These are phyloP conservation scores for Malassezia sympodialis DNA, from an alignment of 1,284 basidiomycete species.

Conservation along the genomic window DNA sequence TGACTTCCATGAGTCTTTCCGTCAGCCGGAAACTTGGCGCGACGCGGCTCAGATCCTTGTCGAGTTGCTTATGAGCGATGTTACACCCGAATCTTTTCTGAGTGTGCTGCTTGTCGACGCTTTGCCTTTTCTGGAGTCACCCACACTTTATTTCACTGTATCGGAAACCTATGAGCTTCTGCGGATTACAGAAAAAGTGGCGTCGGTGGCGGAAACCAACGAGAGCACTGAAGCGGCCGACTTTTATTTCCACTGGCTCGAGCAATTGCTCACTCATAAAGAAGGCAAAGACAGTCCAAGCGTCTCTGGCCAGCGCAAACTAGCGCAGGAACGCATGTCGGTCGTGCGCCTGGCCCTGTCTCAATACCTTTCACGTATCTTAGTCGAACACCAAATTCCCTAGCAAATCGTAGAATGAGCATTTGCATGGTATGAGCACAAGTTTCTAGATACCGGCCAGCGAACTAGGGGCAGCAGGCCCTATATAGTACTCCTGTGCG, in stretches of 20 bases:
- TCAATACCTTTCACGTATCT: conserved; percentile 16
- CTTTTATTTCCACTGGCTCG: conserved; percentile 32
- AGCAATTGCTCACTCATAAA: conserved; percentile 24
- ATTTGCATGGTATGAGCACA: conserved; percentile 21
- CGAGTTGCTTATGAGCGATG: conserved; percentile 34
- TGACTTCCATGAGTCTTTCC: conserved; percentile 37
- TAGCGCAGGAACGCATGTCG: conserved; percentile 14
- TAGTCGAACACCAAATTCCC: conserved; percentile 4
- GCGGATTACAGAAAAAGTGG: conserved; percentile 36
- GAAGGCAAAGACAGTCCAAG: background rate
- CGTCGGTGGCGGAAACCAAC: conserved; percentile 18
- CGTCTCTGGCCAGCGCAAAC: background rate
- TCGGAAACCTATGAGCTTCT: conserved; percentile 39
- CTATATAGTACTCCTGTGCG: background rate
- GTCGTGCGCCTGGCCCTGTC: conserved; percentile 12
- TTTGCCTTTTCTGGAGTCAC: conserved; percentile 29
- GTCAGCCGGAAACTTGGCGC: conserved; percentile 19
- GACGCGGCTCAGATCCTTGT: conserved; percentile 34
- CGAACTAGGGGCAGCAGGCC: background rate
- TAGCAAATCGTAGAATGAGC: conserved; percentile 7
- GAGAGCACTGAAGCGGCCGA: conserved; percentile 24
- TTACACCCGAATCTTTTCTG: conserved; percentile 38
- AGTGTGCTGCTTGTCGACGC: conserved; percentile 41
- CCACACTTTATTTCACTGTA: conserved; percentile 21
- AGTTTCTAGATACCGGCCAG: conserved; percentile 5